Base-by-base conservation (phyloP, 371 early-diverging fungal genomes). In the Mucor circinelloides region DNA sequence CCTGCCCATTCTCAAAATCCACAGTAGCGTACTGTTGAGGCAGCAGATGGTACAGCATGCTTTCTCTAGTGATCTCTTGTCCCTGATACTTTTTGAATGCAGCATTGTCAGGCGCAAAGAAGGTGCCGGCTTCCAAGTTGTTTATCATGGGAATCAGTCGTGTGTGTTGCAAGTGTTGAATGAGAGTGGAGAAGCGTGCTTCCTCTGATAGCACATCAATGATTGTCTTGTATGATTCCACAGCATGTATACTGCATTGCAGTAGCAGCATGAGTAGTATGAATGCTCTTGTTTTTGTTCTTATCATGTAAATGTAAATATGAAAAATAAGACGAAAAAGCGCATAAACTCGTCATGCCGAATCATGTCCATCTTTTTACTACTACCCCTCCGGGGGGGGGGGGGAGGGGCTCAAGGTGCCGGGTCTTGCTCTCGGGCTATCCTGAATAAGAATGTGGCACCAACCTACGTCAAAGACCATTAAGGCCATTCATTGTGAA, bases 81-180 rank as follows among this genome's bases (percentile, higher is more conserved):
- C 64, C 65, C 21, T 64, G 58, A 66, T 72, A 77, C 30, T 66
- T 62, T 7, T 60, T 36, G 57, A 86, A 86, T 25, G 86, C 86
- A 2, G 67, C 71, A 48, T 86, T 83, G 60, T 82, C 82, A 19
- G 85, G 86, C 5, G 86, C 86, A 70, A 86, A 82, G 59, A 86
- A 75, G 25, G 86, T 86, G n/a, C 79, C 83, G 23, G 72, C 61
- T 40, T 78, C 69, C 30, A 83, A 55, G n/a, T 60, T 67, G 64
- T 86, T 86, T 12, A 79, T 64, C 27, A 44, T 48, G 13, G 77
- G 77, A 15, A 79, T 62, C 9, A 76, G 50, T 0, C 75, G 74
- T 7, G 70, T 70, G 25, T 52, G 76, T 44, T 76, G 80, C 27
- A 79, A 60, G 60, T 77, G 73, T 6, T 48, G 30, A 55, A 79